A percentile compares a stretch with the other conserved stretches of the same genome.
Conservation (phyloP, 1,139 yeast genomes). For the Yamadazyma sp. region DNA sequence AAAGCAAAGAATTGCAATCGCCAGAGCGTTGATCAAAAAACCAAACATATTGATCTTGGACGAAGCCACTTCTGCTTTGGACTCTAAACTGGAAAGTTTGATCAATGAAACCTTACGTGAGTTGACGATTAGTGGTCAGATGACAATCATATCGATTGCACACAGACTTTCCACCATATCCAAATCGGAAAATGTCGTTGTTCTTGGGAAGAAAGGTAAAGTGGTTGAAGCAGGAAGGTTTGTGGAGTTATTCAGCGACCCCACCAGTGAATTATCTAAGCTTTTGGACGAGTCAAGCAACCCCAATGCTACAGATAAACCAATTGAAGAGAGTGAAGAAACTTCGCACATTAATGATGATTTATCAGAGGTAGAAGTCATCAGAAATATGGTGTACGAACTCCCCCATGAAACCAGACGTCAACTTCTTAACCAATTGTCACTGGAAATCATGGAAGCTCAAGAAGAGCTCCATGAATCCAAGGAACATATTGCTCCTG, state of each 20-base stretch:
- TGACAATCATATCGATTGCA: slow-evolving; percentile 89
- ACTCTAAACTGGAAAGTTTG: slow-evolving; percentile 67
- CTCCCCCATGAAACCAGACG: slow-evolving; percentile 36
- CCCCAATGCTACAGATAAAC: slow-evolving; percentile 17
- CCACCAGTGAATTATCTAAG: slow-evolving; percentile 44
- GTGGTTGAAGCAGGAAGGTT: slow-evolving; percentile 46
- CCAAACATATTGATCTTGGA: slow-evolving; percentile 66
- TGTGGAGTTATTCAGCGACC: slow-evolving; percentile 42
- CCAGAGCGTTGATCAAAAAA: slow-evolving; percentile 69
- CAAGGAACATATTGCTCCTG: slow-evolving; percentile 2
- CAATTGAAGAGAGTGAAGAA: slow-evolving; percentile 11
- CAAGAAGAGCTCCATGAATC: slow-evolving; percentile 8
- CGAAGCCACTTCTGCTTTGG: slow-evolving; percentile 80
- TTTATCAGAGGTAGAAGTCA: slow-evolving; percentile 27
- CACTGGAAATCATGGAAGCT: slow-evolving; percentile 24
- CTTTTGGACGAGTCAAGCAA: slow-evolving; percentile 40
- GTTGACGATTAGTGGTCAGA: slow-evolving; percentile 54
- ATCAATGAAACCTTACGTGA: slow-evolving; percentile 61
- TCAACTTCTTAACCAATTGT: slow-evolving; percentile 31
- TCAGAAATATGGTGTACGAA: slow-evolving; percentile 37
- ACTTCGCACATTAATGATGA: slow-evolving; percentile 8
- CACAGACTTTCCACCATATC: slow-evolving; percentile 82
- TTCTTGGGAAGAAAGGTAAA: slow-evolving; percentile 46
- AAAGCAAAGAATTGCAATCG: slow-evolving; percentile 85
- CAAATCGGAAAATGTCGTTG: slow-evolving; percentile 55